phyloP scores from a whole-genome alignment of 23 red algal species.

The Agarophyton chilense region DNA sequence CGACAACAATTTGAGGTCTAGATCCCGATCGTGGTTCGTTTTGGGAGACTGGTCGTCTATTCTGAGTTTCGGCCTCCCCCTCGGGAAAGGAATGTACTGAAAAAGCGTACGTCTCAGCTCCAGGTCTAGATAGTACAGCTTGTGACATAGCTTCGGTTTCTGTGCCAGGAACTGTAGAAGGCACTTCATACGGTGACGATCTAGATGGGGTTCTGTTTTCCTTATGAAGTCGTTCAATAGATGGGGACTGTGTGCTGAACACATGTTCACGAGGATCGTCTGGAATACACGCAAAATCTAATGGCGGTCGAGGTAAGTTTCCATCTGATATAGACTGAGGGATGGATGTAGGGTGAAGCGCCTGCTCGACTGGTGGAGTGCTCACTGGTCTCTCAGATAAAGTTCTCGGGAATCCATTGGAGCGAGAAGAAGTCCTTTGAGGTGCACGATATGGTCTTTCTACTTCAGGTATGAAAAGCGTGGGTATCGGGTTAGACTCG shows the following conservation, averaged over 20 bases:
- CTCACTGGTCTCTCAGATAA: slow-evolving; percentile 27
- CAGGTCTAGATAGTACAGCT: slow-evolving; percentile 4
- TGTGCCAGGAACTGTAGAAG: background rate
- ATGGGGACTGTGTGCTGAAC: slow-evolving; percentile 14
- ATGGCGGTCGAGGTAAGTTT: slow-evolving; percentile 17
- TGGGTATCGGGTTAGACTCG: background rate
- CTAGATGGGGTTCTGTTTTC: background rate
- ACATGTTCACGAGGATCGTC: background rate
- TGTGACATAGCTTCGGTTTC: slow-evolving; percentile 20
- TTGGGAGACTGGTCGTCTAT: background rate
- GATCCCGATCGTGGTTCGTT: background rate
- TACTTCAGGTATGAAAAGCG: background rate
- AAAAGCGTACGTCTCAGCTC: slow-evolving; percentile 36
- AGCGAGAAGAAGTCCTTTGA: background rate
- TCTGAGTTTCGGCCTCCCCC: background rate
- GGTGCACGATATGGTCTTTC: background rate
- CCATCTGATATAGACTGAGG: slow-evolving; percentile 55
- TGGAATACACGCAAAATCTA: background rate
- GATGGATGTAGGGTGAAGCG: background rate
- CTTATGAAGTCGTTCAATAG: background rate
- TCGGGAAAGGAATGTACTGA: slow-evolving; percentile 22
- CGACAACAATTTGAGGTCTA: slow-evolving; percentile 67
- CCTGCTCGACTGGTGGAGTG: background rate
- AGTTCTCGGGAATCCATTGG: slow-evolving; percentile 14
- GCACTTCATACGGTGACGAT: background rate